These are phyloP conservation scores for Astraeus odoratus DNA, from an alignment of 768 basidiomycete species.

Conservation along the genomic window DNA sequence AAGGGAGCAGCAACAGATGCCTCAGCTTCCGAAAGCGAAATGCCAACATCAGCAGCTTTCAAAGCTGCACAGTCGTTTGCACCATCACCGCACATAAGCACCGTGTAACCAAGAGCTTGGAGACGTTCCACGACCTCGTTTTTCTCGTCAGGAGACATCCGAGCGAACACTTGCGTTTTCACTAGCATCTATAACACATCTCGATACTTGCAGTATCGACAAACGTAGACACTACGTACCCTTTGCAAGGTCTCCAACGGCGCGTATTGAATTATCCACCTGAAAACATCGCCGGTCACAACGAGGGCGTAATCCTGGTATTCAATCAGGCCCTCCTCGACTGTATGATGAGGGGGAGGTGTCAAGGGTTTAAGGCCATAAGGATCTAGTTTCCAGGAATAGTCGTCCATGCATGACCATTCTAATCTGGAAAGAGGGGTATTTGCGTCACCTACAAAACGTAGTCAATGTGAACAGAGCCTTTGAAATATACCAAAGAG, in stretches of 20 bases:
- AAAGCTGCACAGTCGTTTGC: constrained; percentile 98
- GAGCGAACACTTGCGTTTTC: constrained; percentile 91
- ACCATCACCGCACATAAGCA: constrained; percentile 97
- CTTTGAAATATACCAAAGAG: neutral
- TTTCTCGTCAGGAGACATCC: constrained; percentile 99
- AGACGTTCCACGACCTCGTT: constrained; percentile 95
- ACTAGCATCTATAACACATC: constrained; percentile 78
- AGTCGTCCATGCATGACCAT: constrained; percentile 92
- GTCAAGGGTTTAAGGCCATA: constrained; percentile 80
- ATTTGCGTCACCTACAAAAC: constrained; percentile 45
- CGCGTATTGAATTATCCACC: constrained; percentile 96
- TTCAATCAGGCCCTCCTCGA: constrained; percentile 64
- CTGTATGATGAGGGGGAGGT: constrained; percentile 62
- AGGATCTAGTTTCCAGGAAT: constrained; percentile 73
- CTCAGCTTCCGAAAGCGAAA: constrained; percentile 95
- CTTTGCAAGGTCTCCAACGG: constrained; percentile 91
- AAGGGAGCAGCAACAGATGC: constrained; percentile 98
- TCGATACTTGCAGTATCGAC: constrained; percentile 1
- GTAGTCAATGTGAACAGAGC: constrained; percentile 3
- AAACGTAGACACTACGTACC: constrained; percentile 32
- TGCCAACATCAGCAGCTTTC: constrained; percentile 96
- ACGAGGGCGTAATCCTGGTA: constrained; percentile 88
- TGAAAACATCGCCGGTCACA: constrained; percentile 91
- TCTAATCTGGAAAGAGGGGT: constrained; percentile 58
- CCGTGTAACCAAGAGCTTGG: constrained; percentile 89